Evolutionary conservation across 2,329 filamentous ascomycete genomes (phyloP).

Genomic region (Annulohypoxylon truncatum): DNA sequence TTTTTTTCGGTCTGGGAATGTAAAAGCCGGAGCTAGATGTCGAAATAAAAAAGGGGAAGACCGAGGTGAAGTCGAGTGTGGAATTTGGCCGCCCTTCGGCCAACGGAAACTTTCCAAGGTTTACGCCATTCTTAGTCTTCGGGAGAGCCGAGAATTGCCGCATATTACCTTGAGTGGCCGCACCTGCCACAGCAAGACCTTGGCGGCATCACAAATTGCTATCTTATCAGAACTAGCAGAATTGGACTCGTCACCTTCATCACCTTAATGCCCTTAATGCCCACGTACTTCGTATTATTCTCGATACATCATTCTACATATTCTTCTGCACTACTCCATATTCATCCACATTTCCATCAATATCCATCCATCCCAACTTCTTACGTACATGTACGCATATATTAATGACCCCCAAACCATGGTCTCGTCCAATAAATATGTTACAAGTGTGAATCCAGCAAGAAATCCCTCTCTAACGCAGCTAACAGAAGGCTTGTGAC

Average conservation of each 20-base stretch:
- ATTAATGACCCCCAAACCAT: conserved; percentile 18
- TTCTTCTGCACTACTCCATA: conserved; percentile 1
- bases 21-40: conserved; percentile 13
- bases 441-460: conserved; percentile 1
- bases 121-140: background rate
- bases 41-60: conserved; percentile 17
- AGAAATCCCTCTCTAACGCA: conserved; percentile 21
- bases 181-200: conserved; percentile 25
- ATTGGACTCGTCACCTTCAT: background rate
- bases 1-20: conserved; percentile 1
- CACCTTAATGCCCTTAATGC: too few relatives aligned
- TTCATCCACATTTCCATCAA: background rate
- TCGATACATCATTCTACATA: background rate
- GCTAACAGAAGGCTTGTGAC: background rate
- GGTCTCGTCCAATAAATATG: conserved; percentile 13
- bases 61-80: conserved; percentile 19
- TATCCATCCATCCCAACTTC: background rate
- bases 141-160: conserved; percentile 46
- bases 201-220: conserved; percentile 28
- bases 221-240: conserved; percentile 9
- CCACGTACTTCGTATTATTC: background rate
- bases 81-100: conserved; percentile 32
- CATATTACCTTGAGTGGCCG: conserved; percentile 45
- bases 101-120: conserved; percentile 9
- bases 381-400: conserved; percentile 11